Conservation (phyloP, 1,284 basidiomycete genomes). For the Ustilago loliicola region DNA sequence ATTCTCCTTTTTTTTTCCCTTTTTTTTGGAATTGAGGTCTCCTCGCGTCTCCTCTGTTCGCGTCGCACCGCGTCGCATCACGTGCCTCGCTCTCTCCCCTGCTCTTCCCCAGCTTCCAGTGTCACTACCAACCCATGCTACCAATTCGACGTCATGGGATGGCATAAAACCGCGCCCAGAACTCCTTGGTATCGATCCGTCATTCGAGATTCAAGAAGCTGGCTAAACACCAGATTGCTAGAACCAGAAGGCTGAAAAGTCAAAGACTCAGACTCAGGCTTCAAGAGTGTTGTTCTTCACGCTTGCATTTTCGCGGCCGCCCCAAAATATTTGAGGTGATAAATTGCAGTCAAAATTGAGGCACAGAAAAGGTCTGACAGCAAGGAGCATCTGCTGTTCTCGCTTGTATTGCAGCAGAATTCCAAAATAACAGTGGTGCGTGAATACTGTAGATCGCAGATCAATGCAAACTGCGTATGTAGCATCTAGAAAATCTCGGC, state of each 20-base stretch:
- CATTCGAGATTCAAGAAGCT: too few relatives aligned
- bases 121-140: not conserved
- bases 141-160: too few relatives aligned
- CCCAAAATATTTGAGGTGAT: not conserved
- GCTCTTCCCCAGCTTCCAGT: not conserved
- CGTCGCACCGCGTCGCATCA: constrained; percentile 13
- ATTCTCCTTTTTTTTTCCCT: not conserved
- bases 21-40: constrained; percentile 1
- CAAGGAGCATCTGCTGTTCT: not conserved
- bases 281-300: too few relatives aligned
- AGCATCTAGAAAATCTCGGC: constrained; percentile 60
- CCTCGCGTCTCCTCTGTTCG: not conserved
- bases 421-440: not conserved
- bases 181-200: too few relatives aligned
- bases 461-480: too few relatives aligned
- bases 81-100: not conserved
- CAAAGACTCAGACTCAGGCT: too few relatives aligned
- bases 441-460: too few relatives aligned
- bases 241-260: too few relatives aligned
- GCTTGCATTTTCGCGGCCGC: not conserved
- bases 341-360: not conserved
- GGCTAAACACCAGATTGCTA: too few relatives aligned
- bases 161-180: too few relatives aligned
- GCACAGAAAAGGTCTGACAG: not conserved
- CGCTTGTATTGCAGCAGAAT: not conserved